These are phyloP conservation scores for Amborella trichopoda DNA, from an alignment of 164 flowering plant species.

Conservation along the genomic window DNA sequence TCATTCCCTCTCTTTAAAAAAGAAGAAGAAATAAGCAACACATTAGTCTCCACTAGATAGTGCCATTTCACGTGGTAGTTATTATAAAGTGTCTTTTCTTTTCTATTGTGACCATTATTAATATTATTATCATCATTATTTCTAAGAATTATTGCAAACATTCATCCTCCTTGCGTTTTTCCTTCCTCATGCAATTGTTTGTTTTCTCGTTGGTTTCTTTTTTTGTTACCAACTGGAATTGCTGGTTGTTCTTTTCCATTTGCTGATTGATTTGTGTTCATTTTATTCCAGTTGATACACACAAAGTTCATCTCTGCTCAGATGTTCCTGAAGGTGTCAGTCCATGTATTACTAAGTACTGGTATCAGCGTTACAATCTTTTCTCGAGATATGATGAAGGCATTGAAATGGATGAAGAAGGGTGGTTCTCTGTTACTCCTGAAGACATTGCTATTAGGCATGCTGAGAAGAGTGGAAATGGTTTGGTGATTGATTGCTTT, in stretches of 20 bases:
- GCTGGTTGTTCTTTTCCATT: background rate
- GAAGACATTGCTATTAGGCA: slow-evolving; percentile 40
- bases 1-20: no score
- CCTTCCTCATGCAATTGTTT: background rate
- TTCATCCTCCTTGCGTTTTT: background rate
- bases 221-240: background rate
- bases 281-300: no score
- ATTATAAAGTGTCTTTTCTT: background rate
- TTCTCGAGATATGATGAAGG: slow-evolving; percentile 47
- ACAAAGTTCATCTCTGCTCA: background rate
- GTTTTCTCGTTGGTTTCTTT: background rate
- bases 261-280: background rate
- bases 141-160: background rate
- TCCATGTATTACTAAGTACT: slow-evolving; percentile 34
- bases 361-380: slow-evolving; percentile 35
- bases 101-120: background rate
- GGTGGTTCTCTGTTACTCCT: slow-evolving; percentile 59
- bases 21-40: background rate
- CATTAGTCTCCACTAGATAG: background rate
- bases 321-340: slow-evolving; percentile 10
- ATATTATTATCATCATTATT: background rate
- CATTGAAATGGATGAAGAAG: slow-evolving; percentile 48
- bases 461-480: slow-evolving; percentile 29
- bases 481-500: slow-evolving; percentile 35
- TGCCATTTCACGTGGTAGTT: background rate